Conservation (phyloP, 805 yeast species). For the Yamadazyma endophytica region DNA sequence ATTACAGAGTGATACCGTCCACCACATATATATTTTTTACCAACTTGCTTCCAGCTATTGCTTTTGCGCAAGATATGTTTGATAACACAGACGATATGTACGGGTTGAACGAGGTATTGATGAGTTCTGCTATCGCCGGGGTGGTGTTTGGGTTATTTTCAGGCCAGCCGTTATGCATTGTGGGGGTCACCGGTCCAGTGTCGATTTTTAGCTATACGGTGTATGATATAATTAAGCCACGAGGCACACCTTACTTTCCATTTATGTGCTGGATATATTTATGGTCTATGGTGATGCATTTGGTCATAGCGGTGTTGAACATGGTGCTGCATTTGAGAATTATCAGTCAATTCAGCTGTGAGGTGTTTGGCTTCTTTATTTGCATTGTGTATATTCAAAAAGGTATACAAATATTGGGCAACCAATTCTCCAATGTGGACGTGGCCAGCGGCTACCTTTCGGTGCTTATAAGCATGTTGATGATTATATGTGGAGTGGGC, state of each 20-base stretch:
- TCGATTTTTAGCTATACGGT: slow-evolving; percentile 90
- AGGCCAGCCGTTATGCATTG: slow-evolving; percentile 92
- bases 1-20: slow-evolving; percentile 85
- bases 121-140: slow-evolving; percentile 86
- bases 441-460: slow-evolving; percentile 64
- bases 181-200: slow-evolving; percentile 97
- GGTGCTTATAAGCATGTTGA: slow-evolving; percentile 66
- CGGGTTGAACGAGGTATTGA: slow-evolving; percentile 86
- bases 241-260: slow-evolving; percentile 63
- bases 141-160: slow-evolving; percentile 78
- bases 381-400: slow-evolving; percentile 85
- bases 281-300: slow-evolving; percentile 85
- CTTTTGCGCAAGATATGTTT: slow-evolving; percentile 96
- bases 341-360: slow-evolving; percentile 82
- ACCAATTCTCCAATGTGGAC: slow-evolving; percentile 54
- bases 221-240: slow-evolving; percentile 59
- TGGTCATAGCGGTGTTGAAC: slow-evolving; percentile 66
- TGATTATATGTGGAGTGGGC: slow-evolving; percentile 73
- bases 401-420: slow-evolving; percentile 75
- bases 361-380: slow-evolving; percentile 89
- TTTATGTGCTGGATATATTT: slow-evolving; percentile 95
- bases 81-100: slow-evolving; percentile 82
- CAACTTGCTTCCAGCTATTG: slow-evolving; percentile 86
- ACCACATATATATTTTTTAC: slow-evolving; percentile 83
- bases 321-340: slow-evolving; percentile 61